Base-by-base conservation (phyloP, 2,329 filamentous ascomycete species). In the Nemania sp. region DNA sequence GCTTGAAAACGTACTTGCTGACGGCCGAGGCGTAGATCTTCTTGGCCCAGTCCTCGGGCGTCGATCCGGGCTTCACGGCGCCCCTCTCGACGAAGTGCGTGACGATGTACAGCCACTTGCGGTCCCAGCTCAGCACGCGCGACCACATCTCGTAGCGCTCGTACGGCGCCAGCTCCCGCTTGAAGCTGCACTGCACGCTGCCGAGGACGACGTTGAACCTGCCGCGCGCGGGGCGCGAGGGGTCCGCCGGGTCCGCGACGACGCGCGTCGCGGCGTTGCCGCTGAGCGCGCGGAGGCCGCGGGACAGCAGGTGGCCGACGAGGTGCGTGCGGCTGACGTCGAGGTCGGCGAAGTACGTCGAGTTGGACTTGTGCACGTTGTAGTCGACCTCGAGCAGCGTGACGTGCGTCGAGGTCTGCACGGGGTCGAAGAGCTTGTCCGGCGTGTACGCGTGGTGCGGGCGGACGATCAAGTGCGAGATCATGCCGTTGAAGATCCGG, bases 321-420 rank as follows among this genome's bases (percentile, higher is more conserved):
- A 95, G 85, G 65, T 96, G 90, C 0, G 90, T 90, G 58, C 95
- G 90, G 40, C 89, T 87, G 61, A 94, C 84, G 76, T 96, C 92
- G 66, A 96, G 86, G 75, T 96, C 92, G 66, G 87, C 81, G 73
- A 96, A 96, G 79, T 96, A 96, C 32, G 92, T 96, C 68, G 85
- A 87, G 78, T 92, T 91, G 63, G 87, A 88, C 74, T 93, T 92
- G 81, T 94, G 90, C 45, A 92, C 72, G 78, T 95, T 94, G 79
- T 92, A 92, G 78, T 97, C 93, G 69, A 88, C 91, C 77, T 96
- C 92, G 67, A 90, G 82, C 55, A 90, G 77, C 1, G 90, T 85
- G 13, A 89, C 85, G 71, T 87, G 85, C 6, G 88, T 86, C 40
- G 81, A 79, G 15, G 88, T 86, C 60, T 90, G 86, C 53, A 90